phyloP scores from a whole-genome alignment of 176 grass and related monocot genomes.

The Zizania latifolia region DNA sequence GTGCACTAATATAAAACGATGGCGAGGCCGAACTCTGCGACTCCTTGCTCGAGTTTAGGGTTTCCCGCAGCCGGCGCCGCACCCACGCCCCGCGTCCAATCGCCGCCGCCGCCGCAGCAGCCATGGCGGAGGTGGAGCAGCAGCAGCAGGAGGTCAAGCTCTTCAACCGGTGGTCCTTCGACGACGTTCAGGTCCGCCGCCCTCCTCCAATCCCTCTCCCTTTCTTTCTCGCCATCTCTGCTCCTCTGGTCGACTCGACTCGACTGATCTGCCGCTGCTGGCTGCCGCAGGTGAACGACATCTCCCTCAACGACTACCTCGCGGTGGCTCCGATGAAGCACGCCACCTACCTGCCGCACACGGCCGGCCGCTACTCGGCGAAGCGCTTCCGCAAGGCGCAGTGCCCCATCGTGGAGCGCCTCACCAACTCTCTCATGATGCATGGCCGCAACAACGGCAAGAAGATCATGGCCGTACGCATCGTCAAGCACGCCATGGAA shows the following conservation, averaged over 20 bases:
- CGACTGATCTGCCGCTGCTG: not conserved
- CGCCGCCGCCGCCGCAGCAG: too few relatives aligned
- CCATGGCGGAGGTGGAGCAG: conserved; percentile 28
- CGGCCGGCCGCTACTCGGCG: conserved; percentile 67
- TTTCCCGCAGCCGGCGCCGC: too few relatives aligned
- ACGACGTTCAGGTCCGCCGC: conserved; percentile 55
- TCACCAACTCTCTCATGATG: conserved; percentile 96
- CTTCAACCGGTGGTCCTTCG: conserved; percentile 79
- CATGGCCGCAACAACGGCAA: conserved; percentile 89
- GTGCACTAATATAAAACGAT: too few relatives aligned
- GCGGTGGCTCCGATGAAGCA: conserved; percentile 65
- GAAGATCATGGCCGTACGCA: conserved; percentile 76
- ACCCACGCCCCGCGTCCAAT: too few relatives aligned
- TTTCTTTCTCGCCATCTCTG: not conserved
- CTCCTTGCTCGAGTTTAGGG: too few relatives aligned
- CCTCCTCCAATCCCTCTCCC: not conserved
- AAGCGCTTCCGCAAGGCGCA: conserved; percentile 92
- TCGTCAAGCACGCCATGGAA: conserved; percentile 81
- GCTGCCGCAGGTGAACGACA: conserved; percentile 54
- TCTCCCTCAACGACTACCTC: conserved; percentile 71
- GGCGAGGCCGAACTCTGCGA: too few relatives aligned
- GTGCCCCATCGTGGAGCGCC: conserved; percentile 81
- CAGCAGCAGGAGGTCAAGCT: conserved; percentile 53
- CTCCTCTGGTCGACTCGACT: not conserved
- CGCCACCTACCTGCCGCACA: conserved; percentile 72